Evolutionary conservation across 148 eudicot genomes (phyloP).

Genomic region (Silene latifolia): DNA sequence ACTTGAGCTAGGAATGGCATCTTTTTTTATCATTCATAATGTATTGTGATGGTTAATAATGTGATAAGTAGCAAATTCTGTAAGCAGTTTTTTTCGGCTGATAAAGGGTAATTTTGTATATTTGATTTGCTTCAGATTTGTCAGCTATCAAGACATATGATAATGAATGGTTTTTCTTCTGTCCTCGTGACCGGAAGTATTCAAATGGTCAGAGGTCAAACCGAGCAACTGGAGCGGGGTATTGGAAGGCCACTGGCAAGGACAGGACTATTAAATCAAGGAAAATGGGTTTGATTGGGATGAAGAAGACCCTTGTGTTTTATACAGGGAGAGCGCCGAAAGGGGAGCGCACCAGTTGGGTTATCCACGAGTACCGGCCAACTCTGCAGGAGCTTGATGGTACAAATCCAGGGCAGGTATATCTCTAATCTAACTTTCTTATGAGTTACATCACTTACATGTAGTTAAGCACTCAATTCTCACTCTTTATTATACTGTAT

Average conservation of each 20-base stretch:
- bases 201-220: slow-evolving; percentile 86
- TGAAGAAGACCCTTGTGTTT: slow-evolving; percentile 91
- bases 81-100: not conserved
- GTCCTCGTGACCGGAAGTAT: slow-evolving; percentile 91
- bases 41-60: not conserved
- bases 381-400: slow-evolving; percentile 75
- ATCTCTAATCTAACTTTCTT: not conserved
- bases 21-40: not conserved
- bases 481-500: not conserved
- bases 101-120: not conserved
- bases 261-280: slow-evolving; percentile 65
- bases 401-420: slow-evolving; percentile 86
- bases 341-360: slow-evolving; percentile 83
- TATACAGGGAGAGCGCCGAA: slow-evolving; percentile 88
- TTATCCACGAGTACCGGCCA: slow-evolving; percentile 89
- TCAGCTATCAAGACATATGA: slow-evolving; percentile 63
- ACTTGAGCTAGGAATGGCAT: no score
- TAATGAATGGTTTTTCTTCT: slow-evolving; percentile 91
- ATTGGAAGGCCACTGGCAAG: slow-evolving; percentile 98
- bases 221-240: slow-evolving; percentile 73
- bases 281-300: slow-evolving; percentile 59
- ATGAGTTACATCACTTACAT: not conserved
- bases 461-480: not conserved
- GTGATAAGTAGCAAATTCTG: not conserved
- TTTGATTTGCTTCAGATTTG: slow-evolving; percentile 49